Conservation (phyloP, 2,329 filamentous ascomycete species). For the Apiospora arundinis region DNA sequence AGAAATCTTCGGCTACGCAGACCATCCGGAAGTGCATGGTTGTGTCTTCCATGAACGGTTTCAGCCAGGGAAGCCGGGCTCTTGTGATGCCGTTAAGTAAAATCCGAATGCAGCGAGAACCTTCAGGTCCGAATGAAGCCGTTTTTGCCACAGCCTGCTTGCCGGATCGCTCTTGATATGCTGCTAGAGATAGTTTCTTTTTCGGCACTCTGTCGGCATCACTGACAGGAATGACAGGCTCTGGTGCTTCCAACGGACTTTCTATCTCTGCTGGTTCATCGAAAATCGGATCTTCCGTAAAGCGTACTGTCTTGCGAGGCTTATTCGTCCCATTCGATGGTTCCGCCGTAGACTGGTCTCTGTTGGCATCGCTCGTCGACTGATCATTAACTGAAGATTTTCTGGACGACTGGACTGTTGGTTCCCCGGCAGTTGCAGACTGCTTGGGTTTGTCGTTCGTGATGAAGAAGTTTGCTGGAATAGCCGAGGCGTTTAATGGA, state of each 20-base stretch:
- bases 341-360: neutral
- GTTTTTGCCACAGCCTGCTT: conserved; percentile 35
- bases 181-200: conserved; percentile 33
- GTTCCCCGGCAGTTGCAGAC: neutral
- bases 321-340: conserved; percentile 18
- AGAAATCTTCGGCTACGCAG: conserved; percentile 36
- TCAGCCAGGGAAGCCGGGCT: conserved; percentile 33
- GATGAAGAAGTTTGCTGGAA: conserved; percentile 39
- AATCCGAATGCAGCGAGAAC: conserved; percentile 31
- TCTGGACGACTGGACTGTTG: neutral
- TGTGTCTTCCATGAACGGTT: conserved; percentile 32
- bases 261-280: conserved; percentile 33
- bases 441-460: conserved; percentile 29
- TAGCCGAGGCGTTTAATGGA: conserved; percentile 44
- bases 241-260: conserved; percentile 22
- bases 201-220: conserved; percentile 13
- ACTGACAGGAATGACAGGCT: neutral
- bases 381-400: neutral
- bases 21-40: conserved; percentile 32
- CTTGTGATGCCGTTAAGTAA: conserved; percentile 36
- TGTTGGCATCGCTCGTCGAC: neutral
- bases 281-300: conserved; percentile 23
- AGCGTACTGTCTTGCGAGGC: conserved; percentile 23
- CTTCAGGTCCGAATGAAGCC: conserved; percentile 34
- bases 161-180: conserved; percentile 34